Evolutionary conservation across 208 protist genomes (phyloP).

Genomic region (Novymonas esmeraldas): DNA sequence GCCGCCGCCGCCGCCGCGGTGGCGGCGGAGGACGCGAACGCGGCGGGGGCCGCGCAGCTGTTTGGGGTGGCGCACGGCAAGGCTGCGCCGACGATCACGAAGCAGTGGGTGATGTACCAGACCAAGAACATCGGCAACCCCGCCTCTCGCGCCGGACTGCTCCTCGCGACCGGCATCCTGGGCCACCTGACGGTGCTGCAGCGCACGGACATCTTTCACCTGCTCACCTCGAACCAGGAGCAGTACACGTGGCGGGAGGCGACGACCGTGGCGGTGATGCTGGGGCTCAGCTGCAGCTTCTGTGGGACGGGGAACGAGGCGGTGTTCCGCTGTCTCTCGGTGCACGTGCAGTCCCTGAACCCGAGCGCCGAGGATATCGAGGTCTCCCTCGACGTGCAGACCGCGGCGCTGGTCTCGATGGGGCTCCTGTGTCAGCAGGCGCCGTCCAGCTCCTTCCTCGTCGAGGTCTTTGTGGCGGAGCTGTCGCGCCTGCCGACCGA

Average conservation of each 20-base stretch:
- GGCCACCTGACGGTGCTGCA: conserved; percentile 82
- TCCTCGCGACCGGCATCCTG: conserved; percentile 78
- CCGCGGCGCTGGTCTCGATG: conserved; percentile 73
- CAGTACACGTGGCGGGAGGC: conserved; percentile 72
- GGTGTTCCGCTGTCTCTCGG: conserved; percentile 85
- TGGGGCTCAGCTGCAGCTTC: conserved; percentile 88
- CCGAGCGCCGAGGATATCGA: conserved; percentile 85
- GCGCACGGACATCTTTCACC: conserved; percentile 86
- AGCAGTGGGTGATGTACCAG: conserved; percentile 90
- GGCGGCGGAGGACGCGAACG: not conserved
- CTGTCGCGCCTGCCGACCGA: conserved; percentile 87
- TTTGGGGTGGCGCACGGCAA: not conserved
- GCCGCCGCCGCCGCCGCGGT: not conserved
- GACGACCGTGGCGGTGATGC: conserved; percentile 82
- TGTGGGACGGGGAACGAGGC: conserved; percentile 76
- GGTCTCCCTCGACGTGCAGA: conserved; percentile 86
- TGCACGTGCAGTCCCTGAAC: conserved; percentile 85
- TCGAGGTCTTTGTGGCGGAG: conserved; percentile 82
- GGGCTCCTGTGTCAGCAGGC: conserved; percentile 71
- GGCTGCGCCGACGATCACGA: conserved; percentile 49
- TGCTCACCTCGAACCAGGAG: conserved; percentile 69
- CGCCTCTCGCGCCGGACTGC: conserved; percentile 64
- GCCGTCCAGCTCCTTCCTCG: conserved; percentile 69
- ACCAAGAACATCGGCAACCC: conserved; percentile 67
- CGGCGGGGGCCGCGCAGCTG: not conserved